Evolutionary conservation across 2,329 filamentous ascomycete genomes (phyloP).

Genomic region (Balansia obtecta): DNA sequence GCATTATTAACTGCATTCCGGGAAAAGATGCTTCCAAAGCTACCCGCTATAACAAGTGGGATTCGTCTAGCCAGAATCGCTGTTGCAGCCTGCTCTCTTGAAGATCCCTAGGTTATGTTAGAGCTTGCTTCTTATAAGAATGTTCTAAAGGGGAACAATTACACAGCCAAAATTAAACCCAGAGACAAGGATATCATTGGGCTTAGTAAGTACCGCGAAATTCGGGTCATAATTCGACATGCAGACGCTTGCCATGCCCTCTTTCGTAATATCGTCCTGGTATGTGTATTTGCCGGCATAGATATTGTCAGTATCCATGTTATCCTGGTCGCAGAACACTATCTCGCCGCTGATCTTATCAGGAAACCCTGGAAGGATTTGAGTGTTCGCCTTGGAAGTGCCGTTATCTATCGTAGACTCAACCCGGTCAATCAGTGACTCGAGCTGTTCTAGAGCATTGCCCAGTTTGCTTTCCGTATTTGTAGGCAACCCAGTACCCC

Average conservation of each 20-base stretch:
- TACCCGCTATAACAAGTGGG: constrained; percentile 66
- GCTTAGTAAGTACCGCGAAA: constrained; percentile 51
- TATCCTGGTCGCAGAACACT: constrained; percentile 67
- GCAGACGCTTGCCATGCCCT: constrained; percentile 77
- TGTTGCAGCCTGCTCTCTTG: constrained; percentile 72
- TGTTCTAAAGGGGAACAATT: background rate
- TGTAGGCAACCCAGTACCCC: constrained; percentile 7
- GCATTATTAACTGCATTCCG: constrained; percentile 73
- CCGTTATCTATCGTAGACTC: constrained; percentile 6
- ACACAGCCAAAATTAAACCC: constrained; percentile 89
- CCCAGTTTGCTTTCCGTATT: background rate
- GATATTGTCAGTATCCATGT: constrained; percentile 86
- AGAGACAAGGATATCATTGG: constrained; percentile 69
- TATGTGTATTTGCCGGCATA: constrained; percentile 91
- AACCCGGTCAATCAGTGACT: constrained; percentile 10
- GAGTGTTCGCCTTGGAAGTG: constrained; percentile 11
- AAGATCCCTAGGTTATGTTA: background rate
- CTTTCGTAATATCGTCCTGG: constrained; percentile 64
- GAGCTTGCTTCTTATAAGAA: background rate
- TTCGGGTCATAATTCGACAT: constrained; percentile 86
- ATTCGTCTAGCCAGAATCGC: constrained; percentile 73
- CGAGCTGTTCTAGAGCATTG: constrained; percentile 2
- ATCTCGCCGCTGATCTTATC: constrained; percentile 77
- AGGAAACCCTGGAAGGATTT: constrained; percentile 77
- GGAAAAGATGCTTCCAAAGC: constrained; percentile 74